Percentiles rank a stretch among this genome's conserved stretches.
phyloP scores from a whole-genome alignment of 257 asterid species.

The Penstemon barbatus region DNA sequence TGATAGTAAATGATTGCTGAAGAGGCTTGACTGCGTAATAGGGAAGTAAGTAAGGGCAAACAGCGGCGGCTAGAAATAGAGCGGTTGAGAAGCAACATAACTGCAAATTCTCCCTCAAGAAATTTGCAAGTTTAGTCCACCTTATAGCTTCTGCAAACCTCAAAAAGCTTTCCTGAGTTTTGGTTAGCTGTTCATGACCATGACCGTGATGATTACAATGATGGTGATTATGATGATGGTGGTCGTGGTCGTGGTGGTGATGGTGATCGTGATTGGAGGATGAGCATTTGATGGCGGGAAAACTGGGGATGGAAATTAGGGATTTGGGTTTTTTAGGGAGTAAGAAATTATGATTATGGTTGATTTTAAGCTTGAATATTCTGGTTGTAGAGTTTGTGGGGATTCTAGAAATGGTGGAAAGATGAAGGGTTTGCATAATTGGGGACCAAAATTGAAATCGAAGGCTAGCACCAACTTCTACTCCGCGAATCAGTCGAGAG shows the following conservation, averaged over 20 bases:
- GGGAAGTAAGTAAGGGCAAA: slow-evolving; percentile 73
- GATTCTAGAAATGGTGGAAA: slow-evolving; percentile 28
- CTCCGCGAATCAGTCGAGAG: not conserved
- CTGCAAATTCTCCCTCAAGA: slow-evolving; percentile 77
- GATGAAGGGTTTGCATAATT: slow-evolving; percentile 45
- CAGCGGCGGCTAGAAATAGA: slow-evolving; percentile 71
- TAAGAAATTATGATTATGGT: slow-evolving; percentile 8
- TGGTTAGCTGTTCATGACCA: slow-evolving; percentile 47
- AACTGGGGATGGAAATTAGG: slow-evolving; percentile 25
- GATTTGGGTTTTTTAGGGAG: slow-evolving; percentile 10
- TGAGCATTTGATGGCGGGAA: slow-evolving; percentile 38
- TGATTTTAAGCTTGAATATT: slow-evolving; percentile 34
- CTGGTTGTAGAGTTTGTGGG: slow-evolving; percentile 32
- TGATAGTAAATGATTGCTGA: slow-evolving; percentile 53
- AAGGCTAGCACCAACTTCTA: too few relatives aligned
- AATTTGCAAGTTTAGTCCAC: slow-evolving; percentile 74
- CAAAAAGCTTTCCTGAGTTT: slow-evolving; percentile 61
- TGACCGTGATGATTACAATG: slow-evolving; percentile 32
- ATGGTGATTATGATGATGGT: slow-evolving; percentile 32
- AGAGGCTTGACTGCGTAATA: slow-evolving; percentile 53
- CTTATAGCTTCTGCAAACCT: slow-evolving; percentile 54
- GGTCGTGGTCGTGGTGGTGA: slow-evolving; percentile 26
- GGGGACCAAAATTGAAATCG: not conserved
- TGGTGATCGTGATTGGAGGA: slow-evolving; percentile 27
- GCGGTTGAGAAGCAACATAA: slow-evolving; percentile 86